Evolutionary conservation across 768 basidiomycete species (phyloP), one percentile per base, ranked within the genome.

Genomic region (Vishniacozyma victoriae): DNA sequence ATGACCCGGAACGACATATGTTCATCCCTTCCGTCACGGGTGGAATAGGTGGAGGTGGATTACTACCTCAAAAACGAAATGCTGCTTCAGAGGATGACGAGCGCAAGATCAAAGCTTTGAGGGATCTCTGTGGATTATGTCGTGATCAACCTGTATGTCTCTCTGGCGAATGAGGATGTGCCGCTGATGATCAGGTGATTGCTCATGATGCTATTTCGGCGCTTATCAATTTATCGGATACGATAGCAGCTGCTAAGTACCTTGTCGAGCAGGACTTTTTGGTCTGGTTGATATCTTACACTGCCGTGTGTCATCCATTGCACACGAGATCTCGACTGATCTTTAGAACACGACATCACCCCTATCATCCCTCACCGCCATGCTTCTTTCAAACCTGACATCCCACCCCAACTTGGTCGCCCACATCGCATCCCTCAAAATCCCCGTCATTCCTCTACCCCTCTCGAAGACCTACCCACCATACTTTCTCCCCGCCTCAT

Each of bases 171-270:
- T 9, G 9, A 33, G n/a, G 29, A 33, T 9, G 29, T 9, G 29
- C 29, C 37, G 41, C 19, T 38, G 43, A 23, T 44, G 35, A 23
- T 27, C 60, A 95, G 89, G 80, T 82, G 48, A 80, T 89, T 42
- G 87, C 93, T 1, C 93, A 96, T 60, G 91, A 95, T 75, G 93
- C 93, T 2, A 86, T 96, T 70, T 82, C 87, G 52, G 90, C 91
- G 2, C 77, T 97, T 41, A 83, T 96, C 68, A 97, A 97, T 73
- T 78, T 97, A 26, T 87, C 90, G 2, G 91, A 92, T 72, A 85
- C 85, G 24, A 77, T 85, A 6, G 71, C 83, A 16, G 77, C 92
- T 20, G 76, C 83, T 6, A 59, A 78, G 5, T 72, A 82, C 33
- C 76, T 93, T 6, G 82, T 82, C 1, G 88, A 93, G 41, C 70